Evolutionary conservation across 129 eudicot genomes (phyloP), one percentile per base, ranked within the genome.

Genomic region (Arctium minus): DNA sequence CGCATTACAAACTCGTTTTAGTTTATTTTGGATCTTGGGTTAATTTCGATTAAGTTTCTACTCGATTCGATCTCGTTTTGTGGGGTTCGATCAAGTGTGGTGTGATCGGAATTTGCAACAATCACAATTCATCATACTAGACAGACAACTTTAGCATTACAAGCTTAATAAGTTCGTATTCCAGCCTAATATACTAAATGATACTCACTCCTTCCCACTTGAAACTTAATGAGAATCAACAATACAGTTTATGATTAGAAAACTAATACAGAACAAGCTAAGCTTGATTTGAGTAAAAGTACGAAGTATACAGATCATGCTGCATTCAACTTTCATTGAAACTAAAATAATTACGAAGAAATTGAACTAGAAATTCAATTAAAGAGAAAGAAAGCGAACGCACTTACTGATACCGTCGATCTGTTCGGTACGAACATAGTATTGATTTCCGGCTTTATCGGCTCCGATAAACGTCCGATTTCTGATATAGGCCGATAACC

Each of bases 321-420:
- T 15, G 74, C 76, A 44, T 33, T 76, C 76, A 75, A 69, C 62
- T 50, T 39, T 17, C 53, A 75, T 8, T 46, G 44, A 39, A 65
- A 12, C 50, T 70, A 37, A 32, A 32, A 78, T 18, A 3, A 17
- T 13, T 17, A 75, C 17, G 22, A 36, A 11, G 1, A n/a, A 80
- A 6, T 72, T 6, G 50, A 10, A 38, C 29, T 11, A 27, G 22
- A 27, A 82, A 38, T 29, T 73, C 9, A 33, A 64, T 48, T 30
- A 39, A 72, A 10, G 50, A 56, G 77, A 76, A 78, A 32, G 79
- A 68, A 69, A 77, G 80, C 77, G 10, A 60, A 80, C 89, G 89
- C 89, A 91, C 96, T 90, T 90, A 92, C 98, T 88, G 88, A 88
- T 78, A 80, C 99, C 99, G 82, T 93, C 97, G 81, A 93, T 77